Conservation (phyloP, 176 grass and related monocot genomes). For the Poa annua region DNA sequence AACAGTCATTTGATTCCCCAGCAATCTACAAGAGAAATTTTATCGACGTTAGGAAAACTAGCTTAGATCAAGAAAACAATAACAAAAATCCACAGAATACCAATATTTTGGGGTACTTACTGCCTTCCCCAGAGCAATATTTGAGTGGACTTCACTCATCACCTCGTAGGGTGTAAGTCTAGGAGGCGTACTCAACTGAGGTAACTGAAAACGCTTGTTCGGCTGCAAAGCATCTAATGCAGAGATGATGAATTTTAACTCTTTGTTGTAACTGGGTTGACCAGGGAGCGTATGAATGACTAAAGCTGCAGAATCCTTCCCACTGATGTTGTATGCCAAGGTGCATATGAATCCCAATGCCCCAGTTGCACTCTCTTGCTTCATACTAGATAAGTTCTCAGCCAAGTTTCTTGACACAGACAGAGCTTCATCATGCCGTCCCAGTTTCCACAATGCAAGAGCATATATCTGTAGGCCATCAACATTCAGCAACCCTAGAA, state of each 20-base stretch:
- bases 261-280: slow-evolving; percentile 54
- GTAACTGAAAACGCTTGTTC: slow-evolving; percentile 65
- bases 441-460: slow-evolving; percentile 90
- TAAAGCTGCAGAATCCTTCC: slow-evolving; percentile 67
- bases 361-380: slow-evolving; percentile 55
- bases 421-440: slow-evolving; percentile 64
- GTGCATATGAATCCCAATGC: slow-evolving; percentile 80
- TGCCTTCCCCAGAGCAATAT: slow-evolving; percentile 84
- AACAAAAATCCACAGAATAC: slow-evolving; percentile 6
- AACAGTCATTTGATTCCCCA: slow-evolving; percentile 44
- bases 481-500: slow-evolving; percentile 62
- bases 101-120: slow-evolving; percentile 54
- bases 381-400: slow-evolving; percentile 71
- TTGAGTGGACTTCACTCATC: slow-evolving; percentile 83
- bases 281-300: slow-evolving; percentile 78
- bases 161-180: slow-evolving; percentile 58
- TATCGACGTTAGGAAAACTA: slow-evolving; percentile 34
- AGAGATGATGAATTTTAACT: slow-evolving; percentile 79
- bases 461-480: slow-evolving; percentile 93
- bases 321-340: slow-evolving; percentile 72
- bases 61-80: background rate
- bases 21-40: slow-evolving; percentile 54
- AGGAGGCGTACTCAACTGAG: slow-evolving; percentile 61
- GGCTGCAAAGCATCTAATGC: slow-evolving; percentile 87
- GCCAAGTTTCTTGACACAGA: slow-evolving; percentile 66